Evolutionary conservation across 306 rosid species (phyloP).

Genomic region (Vigna radiata): DNA sequence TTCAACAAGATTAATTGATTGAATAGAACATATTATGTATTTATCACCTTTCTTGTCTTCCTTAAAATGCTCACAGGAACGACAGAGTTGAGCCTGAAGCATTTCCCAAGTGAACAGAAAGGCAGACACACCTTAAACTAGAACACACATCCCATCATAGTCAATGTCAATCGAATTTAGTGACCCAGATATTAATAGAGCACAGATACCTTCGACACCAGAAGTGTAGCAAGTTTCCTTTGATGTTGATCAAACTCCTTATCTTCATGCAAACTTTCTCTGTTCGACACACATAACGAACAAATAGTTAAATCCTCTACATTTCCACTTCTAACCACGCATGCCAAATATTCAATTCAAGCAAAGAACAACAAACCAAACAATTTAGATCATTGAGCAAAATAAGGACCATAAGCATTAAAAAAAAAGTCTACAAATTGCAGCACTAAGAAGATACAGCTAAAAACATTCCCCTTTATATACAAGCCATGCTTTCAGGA

Average conservation of each 20-base stretch:
- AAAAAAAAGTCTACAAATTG: conserved; percentile 1
- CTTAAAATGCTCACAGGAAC: too few relatives aligned
- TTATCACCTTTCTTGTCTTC: too few relatives aligned
- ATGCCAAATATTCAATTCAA: conserved; percentile 8
- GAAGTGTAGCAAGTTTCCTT: conserved; percentile 90
- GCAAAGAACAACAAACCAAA: not conserved
- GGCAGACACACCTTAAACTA: too few relatives aligned
- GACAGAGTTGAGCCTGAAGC: too few relatives aligned
- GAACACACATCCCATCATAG: too few relatives aligned
- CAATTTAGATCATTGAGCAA: conserved; percentile 1
- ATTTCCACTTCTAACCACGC: not conserved
- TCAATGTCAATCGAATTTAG: too few relatives aligned
- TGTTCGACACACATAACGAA: conserved; percentile 44
- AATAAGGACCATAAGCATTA: conserved; percentile 15
- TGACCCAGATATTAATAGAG: too few relatives aligned
- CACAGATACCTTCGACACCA: conserved; percentile 95
- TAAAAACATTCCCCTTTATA: not conserved
- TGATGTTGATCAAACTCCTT: conserved; percentile 91
- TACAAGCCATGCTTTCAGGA: not conserved
- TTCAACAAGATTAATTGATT: too few relatives aligned
- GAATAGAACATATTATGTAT: too few relatives aligned
- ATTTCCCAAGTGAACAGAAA: too few relatives aligned
- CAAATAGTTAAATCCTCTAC: not conserved
- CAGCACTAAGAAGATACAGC: not conserved
- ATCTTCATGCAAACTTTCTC: conserved; percentile 95